Conservation (phyloP, 768 basidiomycete species). For the Mycena olivaceomarginata region DNA sequence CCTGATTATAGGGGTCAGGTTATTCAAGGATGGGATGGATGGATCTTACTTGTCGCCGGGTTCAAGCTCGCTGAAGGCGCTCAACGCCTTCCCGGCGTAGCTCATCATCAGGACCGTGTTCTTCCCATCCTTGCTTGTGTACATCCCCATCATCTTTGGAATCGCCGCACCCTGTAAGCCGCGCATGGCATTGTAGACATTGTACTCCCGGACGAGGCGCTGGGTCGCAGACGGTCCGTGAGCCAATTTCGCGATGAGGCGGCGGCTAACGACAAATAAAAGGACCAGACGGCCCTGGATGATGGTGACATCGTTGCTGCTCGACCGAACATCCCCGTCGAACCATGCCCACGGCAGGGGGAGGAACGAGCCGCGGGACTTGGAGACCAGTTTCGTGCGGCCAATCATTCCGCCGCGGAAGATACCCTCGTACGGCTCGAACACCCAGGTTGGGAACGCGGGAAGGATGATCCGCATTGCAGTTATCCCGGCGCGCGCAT, state of each 20-base stretch:
- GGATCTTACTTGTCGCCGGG: constrained; percentile 23
- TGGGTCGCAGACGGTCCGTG: constrained; percentile 18
- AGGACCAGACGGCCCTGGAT: constrained; percentile 22
- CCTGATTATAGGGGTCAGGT: constrained; percentile 22
- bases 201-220: constrained; percentile 25
- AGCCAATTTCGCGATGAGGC: constrained; percentile 25
- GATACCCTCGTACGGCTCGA: constrained; percentile 19
- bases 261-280: constrained; percentile 8
- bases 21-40: constrained; percentile 2
- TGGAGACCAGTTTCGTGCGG: constrained; percentile 28
- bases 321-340: constrained; percentile 32
- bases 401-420: constrained; percentile 28
- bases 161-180: constrained; percentile 30
- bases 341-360: constrained; percentile 30
- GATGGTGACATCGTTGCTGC: constrained; percentile 31
- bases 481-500: not conserved
- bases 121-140: not conserved
- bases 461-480: constrained; percentile 17
- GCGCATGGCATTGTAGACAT: constrained; percentile 21
- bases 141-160: constrained; percentile 29
- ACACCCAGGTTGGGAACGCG: constrained; percentile 22
- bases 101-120: constrained; percentile 30
- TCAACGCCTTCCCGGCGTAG: constrained; percentile 30
- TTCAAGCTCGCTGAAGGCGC: constrained; percentile 23
- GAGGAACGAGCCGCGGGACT: constrained; percentile 12